phyloP scores from a whole-genome alignment of 2,329 filamentous ascomycete species.

The Gliomastix tumulicola region DNA sequence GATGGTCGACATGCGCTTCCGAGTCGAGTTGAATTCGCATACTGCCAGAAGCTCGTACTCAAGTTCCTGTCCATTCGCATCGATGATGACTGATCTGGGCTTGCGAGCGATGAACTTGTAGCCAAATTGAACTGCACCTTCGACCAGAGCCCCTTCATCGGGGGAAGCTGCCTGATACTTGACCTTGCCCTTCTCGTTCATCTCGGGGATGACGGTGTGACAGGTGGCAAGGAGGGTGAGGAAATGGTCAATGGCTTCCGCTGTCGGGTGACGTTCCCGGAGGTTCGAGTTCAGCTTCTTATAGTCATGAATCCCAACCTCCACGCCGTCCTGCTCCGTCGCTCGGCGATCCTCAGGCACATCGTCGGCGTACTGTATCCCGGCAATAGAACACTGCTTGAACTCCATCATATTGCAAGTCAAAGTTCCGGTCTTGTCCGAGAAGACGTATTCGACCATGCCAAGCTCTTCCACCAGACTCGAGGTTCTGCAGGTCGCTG shows the following conservation, averaged over 20 bases:
- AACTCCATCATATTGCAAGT: constrained; percentile 99
- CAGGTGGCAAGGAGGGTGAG: constrained; percentile 81
- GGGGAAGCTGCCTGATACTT: constrained; percentile 98
- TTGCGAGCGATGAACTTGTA: constrained; percentile 90
- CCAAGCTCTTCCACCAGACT: constrained; percentile 95
- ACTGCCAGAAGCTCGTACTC: constrained; percentile 92
- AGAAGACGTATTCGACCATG: constrained; percentile 98
- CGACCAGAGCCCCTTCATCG: constrained; percentile 92
- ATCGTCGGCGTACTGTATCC: constrained; percentile 88
- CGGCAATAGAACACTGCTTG: constrained; percentile 86
- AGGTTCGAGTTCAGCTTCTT: constrained; percentile 67
- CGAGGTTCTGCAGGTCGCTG: constrained; percentile 91
- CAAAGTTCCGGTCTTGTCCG: constrained; percentile 92
- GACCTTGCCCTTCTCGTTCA: constrained; percentile 73
- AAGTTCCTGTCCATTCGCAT: constrained; percentile 61
- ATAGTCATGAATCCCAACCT: constrained; percentile 80
- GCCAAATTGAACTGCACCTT: constrained; percentile 78
- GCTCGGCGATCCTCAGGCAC: constrained; percentile 86
- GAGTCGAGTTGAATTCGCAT: constrained; percentile 93
- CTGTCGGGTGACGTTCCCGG: constrained; percentile 41
- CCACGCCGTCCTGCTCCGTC: constrained; percentile 68
- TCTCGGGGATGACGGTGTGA: constrained; percentile 95
- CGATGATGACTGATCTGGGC: constrained; percentile 79
- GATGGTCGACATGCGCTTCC: constrained; percentile 97
- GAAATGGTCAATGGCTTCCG: constrained; percentile 66